A percentile compares a stretch with the other conserved stretches of the same genome.
Evolutionary conservation across 305 asterid genomes (phyloP).

Genomic region (Striga hermonthica): DNA sequence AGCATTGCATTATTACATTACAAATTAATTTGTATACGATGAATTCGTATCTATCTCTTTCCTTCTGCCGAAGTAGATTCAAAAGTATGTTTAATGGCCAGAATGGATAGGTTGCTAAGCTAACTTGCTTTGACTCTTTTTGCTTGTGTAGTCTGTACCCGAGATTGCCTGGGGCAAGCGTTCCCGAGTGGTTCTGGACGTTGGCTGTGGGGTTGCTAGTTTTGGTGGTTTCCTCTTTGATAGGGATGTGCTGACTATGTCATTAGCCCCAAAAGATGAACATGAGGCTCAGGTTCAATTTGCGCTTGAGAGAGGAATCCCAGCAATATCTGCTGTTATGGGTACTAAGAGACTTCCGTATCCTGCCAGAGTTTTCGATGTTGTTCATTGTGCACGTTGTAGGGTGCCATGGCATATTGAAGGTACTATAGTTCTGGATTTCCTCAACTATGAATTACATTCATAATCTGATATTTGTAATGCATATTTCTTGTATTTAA

Average conservation of each 20-base stretch:
- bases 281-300: constrained; percentile 99
- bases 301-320: constrained; percentile 94
- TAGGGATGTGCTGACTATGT: constrained; percentile 74
- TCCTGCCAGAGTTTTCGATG: constrained; percentile 73
- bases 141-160: constrained; percentile 33
- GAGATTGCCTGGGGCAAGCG: constrained; percentile 69
- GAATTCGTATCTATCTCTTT: background rate
- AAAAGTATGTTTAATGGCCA: background rate
- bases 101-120: background rate
- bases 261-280: constrained; percentile 95
- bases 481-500: too few relatives aligned
- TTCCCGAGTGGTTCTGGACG: constrained; percentile 79
- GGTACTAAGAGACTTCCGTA: constrained; percentile 74
- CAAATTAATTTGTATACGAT: background rate
- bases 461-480: background rate
- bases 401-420: constrained; percentile 94
- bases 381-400: constrained; percentile 95
- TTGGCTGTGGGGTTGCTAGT: constrained; percentile 99
- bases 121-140: background rate
- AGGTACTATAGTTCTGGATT: constrained; percentile 40
- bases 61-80: background rate
- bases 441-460: background rate
- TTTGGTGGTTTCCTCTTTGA: constrained; percentile 86
- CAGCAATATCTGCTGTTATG: constrained; percentile 79
- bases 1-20: background rate